Base-by-base conservation (phyloP, 345 rosid species). In the Populus euphratica region DNA sequence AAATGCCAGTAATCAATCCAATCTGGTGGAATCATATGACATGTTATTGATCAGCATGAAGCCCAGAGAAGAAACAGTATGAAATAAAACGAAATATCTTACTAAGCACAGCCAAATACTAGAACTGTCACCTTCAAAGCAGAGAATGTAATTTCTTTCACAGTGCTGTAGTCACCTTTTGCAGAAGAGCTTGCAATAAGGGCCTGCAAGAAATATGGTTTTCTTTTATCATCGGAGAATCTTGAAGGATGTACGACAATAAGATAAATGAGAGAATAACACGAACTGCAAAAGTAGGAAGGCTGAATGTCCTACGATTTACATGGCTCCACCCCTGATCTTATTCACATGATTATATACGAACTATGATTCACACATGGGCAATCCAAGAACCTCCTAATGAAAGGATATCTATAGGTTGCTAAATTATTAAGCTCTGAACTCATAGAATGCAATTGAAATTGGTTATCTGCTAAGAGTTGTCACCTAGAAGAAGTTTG, bases 111-210 rank as follows among this genome's bases (percentile, higher is more conserved):
- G 62, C 14, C 27, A 49, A 6, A 6, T 41, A 44, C 20, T 39
- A 33, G 21, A 64, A 31, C 44, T 25, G 20, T 76, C 49, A 86
- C 89, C 89, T 82, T 84, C 54, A 86, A 68, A 50, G 84, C 76
- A 56, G 69, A 81, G 73, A 77, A 73, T 44, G 87, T 69, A 27
- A 84, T 78, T 79, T 86, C 81, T 81, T 82, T 86, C 65, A 82
- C 84, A 1, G 76, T 78, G 13, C 73, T 75, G 64, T 78, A 82
- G 74, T 86, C 83, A 36, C 83, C 81, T 77, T 82, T 79, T 29
- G 86, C 84, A 59, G 77, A 76, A 73, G 84, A 82, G 75, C 87
- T 84, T 33, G 89, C 89, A 82, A 86, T 82, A 44, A 86, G 82
- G 76, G 89, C 82, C 89, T 86, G 62, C 63, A 82, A 77, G 64